Base-by-base conservation (phyloP, 2,329 filamentous ascomycete genomes). In the Fulvia fulva region DNA sequence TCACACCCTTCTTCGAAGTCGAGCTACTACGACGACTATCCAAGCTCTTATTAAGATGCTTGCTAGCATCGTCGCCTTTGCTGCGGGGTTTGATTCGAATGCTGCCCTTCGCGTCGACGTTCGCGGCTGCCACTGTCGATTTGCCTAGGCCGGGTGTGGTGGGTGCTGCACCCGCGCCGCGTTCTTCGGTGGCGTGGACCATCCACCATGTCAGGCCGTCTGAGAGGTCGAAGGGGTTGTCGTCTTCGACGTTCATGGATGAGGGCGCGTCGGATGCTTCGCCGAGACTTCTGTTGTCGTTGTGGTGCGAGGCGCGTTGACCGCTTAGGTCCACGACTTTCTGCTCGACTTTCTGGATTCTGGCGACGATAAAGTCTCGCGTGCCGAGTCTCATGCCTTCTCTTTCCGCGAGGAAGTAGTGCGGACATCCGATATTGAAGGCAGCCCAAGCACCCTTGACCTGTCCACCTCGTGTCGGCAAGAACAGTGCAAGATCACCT, bases 191-290 rank as follows among this genome's bases (percentile, higher is more conserved):
- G 0, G 94, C 94, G 71, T 99, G 93, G 34, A 99, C 87, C 5
- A 99, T 83, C 74, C 97, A 97, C 94, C 94, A 99, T 32, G 93
- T 86, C 50, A 99, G 78, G 2, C 94, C 94, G 68, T 99, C 94
- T 0, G 91, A 96, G 12, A 99, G 81, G 68, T 97, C 92, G 73
- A 99, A 99, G 0, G 94, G 94, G 69, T 99, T 99, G 64, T 97
- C 94, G 63, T 96, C 91, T 64, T 96, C 91, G 21, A 84, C 76
- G 1, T 60, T 58, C 60, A 66, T 62, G 1, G 62, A 63, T 26
- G 83, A 86, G 5, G 78, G 74, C 12, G 73, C 77, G 59, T 83
- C 83, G 63, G 82, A 85, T 1, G 70, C 70, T 46, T 81, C 80
- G 16, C 76, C 78, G 37, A 81, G 62, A 57, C 81, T 77, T 63